A percentile compares a stretch with the other conserved stretches of the same genome.
Conservation (phyloP, 495 filamentous ascomycete species). For the Hyphodiscus hymeniophilus region DNA sequence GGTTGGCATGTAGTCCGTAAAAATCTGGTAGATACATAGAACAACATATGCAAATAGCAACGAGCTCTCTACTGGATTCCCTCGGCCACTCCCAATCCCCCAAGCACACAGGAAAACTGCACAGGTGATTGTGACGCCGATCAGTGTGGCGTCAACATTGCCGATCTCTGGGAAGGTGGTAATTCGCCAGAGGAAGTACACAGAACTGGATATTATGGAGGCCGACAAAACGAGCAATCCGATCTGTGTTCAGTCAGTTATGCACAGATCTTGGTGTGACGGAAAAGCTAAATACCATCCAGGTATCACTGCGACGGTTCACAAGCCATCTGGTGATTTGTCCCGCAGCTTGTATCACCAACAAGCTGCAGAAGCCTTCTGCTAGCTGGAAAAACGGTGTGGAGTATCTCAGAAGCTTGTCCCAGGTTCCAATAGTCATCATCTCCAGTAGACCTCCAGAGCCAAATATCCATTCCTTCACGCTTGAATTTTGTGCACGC, state of each 20-base stretch:
- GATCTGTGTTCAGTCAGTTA: slow-evolving; percentile 38
- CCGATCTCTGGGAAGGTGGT: slow-evolving; percentile 86
- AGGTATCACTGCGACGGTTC: slow-evolving; percentile 84
- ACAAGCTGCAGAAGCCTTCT: slow-evolving; percentile 91
- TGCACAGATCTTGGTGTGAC: slow-evolving; percentile 4
- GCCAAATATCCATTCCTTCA: slow-evolving; percentile 79
- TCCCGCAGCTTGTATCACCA: slow-evolving; percentile 91
- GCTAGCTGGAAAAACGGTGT: slow-evolving; percentile 91
- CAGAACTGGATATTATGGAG: slow-evolving; percentile 82
- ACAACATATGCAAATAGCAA: slow-evolving; percentile 95
- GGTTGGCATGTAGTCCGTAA: slow-evolving; percentile 88
- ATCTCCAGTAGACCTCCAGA: slow-evolving; percentile 68
- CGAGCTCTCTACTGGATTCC: slow-evolving; percentile 93
- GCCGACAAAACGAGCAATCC: slow-evolving; percentile 78
- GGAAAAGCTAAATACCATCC: slow-evolving; percentile 65
- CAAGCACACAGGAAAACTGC: slow-evolving; percentile 86
- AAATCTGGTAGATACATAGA: slow-evolving; percentile 97
- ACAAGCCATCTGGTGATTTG: slow-evolving; percentile 96
- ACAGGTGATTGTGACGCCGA: slow-evolving; percentile 84
- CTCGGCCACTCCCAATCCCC: slow-evolving; percentile 89
- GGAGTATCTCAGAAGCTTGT: slow-evolving; percentile 80
- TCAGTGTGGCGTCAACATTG: slow-evolving; percentile 88
- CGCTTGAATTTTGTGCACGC: slow-evolving; percentile 51
- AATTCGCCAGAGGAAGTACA: slow-evolving; percentile 96
- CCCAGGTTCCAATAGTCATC: slow-evolving; percentile 78